phyloP scores from a whole-genome alignment of 2,329 filamentous ascomycete genomes.

The Cladophialophora exuberans region DNA sequence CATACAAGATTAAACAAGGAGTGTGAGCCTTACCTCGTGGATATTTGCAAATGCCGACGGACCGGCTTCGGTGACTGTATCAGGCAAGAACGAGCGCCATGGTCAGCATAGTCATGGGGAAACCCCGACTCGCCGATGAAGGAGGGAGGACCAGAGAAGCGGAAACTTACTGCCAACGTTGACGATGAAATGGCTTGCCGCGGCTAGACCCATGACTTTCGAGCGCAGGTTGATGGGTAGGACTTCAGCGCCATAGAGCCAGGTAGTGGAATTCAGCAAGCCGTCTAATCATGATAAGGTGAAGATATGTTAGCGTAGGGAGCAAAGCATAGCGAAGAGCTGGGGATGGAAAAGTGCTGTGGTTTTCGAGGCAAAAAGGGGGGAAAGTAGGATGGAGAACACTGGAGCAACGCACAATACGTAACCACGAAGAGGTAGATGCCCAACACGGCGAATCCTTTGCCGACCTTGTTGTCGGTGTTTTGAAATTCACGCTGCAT shows the following conservation, averaged over 20 bases:
- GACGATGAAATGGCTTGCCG: conserved; percentile 75
- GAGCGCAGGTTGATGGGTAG: conserved; percentile 87
- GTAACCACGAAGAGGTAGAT: conserved; percentile 62
- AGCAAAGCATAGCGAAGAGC: neutral
- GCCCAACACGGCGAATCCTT: conserved; percentile 62
- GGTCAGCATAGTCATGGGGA: neutral
- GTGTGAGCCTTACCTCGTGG: conserved; percentile 39
- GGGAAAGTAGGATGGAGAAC: neutral
- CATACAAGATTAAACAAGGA: too few relatives aligned
- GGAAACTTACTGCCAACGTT: conserved; percentile 51
- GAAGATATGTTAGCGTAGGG: neutral
- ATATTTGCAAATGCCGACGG: conserved; percentile 62
- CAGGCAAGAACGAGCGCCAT: neutral
- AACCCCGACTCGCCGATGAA: neutral
- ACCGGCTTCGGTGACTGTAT: conserved; percentile 52
- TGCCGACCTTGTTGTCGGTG: conserved; percentile 58
- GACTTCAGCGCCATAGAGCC: conserved; percentile 80
- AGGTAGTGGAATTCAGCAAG: conserved; percentile 66
- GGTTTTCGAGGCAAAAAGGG: neutral
- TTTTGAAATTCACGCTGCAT: conserved; percentile 63
- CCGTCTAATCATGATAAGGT: conserved; percentile 9
- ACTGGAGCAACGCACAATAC: conserved; percentile 49
- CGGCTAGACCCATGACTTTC: conserved; percentile 82
- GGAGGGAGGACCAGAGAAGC: neutral
- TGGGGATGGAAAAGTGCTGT: neutral